These are phyloP conservation scores for Hordeum pubiflorum DNA, from an alignment of 202 grass and related monocot genomes.

Conservation along the genomic window DNA sequence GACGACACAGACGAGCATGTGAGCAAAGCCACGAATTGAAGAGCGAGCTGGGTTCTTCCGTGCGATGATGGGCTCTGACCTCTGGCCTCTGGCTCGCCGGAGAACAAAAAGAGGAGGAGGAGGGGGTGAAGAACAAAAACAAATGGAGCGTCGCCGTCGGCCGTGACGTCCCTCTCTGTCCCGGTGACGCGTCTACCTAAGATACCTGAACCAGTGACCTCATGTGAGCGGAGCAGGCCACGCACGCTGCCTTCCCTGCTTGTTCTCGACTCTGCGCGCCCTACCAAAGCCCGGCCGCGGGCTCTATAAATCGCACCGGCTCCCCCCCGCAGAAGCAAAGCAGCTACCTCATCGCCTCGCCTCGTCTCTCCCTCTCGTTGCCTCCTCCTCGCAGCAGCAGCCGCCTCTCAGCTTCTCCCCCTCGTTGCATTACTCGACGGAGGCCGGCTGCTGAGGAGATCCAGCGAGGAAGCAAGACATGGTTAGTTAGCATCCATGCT, in stretches of 20 bases:
- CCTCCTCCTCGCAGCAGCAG: background rate
- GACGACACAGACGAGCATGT: background rate
- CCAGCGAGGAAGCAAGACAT: conserved; percentile 21
- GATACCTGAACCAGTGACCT: conserved; percentile 46
- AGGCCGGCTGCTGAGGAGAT: background rate
- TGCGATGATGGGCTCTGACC: background rate
- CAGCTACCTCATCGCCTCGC: background rate
- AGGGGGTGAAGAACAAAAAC: background rate
- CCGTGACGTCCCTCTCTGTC: conserved; percentile 17
- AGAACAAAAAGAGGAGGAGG: background rate
- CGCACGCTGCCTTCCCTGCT: background rate
- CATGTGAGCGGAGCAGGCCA: conserved; percentile 33
- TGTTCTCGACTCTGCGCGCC: background rate
- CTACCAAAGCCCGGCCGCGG: background rate
- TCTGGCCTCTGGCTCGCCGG: background rate
- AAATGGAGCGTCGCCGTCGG: conserved; percentile 25
- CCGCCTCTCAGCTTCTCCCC: conserved; percentile 21
- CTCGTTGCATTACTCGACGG: conserved; percentile 1
- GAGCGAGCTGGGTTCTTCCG: conserved; percentile 16
- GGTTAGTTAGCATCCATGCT: conserved; percentile 34
- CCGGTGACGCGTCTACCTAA: conserved; percentile 60
- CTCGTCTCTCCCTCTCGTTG: background rate
- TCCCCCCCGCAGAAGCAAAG: background rate
- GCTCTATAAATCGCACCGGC: conserved; percentile 47
- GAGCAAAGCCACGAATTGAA: background rate